These are phyloP conservation scores for Mycena citricolor DNA, from an alignment of 1,284 basidiomycete species.

Conservation along the genomic window DNA sequence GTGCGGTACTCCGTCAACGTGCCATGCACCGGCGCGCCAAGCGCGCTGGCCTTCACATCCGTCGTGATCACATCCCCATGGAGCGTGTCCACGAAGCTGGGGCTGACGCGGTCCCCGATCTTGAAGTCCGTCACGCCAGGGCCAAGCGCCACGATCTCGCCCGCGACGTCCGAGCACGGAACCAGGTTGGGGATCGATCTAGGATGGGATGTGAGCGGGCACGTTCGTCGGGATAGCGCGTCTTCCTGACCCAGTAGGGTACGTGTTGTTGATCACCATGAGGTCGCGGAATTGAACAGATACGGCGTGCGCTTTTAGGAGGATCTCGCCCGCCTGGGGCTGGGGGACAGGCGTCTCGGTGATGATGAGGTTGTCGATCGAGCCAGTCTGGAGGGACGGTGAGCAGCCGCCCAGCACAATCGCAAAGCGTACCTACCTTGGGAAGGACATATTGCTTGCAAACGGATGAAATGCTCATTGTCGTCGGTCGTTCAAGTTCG, in stretches of 20 bases:
- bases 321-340: conserved; percentile 1
- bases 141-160: conserved; percentile 56
- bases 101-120: conserved; percentile 53
- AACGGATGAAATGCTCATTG: too few species aligned
- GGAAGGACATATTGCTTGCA: too few species aligned
- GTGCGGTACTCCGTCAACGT: conserved; percentile 54
- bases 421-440: too few species aligned
- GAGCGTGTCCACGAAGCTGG: conserved; percentile 45
- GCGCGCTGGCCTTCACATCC: too few species aligned
- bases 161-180: conserved; percentile 65
- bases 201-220: background rate
- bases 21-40: conserved; percentile 51
- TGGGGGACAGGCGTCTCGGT: background rate
- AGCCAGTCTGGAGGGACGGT: too few species aligned
- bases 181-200: conserved; percentile 36
- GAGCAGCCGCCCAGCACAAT: too few species aligned
- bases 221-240: conserved; percentile 18
- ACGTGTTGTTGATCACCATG: conserved; percentile 33
- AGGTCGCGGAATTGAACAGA: conserved; percentile 46
- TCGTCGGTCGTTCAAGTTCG: too few species aligned
- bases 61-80: too few species aligned
- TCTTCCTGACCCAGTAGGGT: conserved; percentile 24
- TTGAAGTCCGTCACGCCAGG: conserved; percentile 47
- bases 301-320: conserved; percentile 28
- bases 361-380: conserved; percentile 1